Evolutionary conservation across 306 rosid genomes (phyloP), one percentile per base, ranked within the genome.

Genomic region (Vigna nakashimae): DNA sequence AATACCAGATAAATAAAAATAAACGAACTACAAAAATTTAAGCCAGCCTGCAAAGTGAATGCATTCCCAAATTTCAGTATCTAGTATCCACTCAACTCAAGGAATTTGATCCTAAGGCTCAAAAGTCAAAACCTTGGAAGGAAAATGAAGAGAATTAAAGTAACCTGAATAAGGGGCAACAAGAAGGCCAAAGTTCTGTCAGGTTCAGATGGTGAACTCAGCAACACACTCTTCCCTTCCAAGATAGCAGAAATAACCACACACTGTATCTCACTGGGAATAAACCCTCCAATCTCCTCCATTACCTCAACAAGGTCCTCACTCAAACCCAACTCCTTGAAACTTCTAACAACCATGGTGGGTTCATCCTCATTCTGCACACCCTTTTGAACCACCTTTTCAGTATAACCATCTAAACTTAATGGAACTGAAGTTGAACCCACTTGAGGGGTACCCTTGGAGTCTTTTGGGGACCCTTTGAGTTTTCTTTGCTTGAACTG

Each of bases 151-250:
- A 52, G 20, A 22, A 53, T 5, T 30, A 12, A 50, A 75, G 4
- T n/a, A 70, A 94, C 97, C 97, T 94, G 98, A 84, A 93, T 85
- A 84, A 94, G 88, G 53, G 98, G 98, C 62, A 94, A 87, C 90
- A 94, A 72, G 83, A 89, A 89, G 49, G 98, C 95, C 79, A 92
- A 80, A 36, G 93, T 83, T 74, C 90, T 90, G 11, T 93, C 93
- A 80, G 87, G 89, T 2, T 91, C 90, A 71, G 93, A 82, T 34
- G 90, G 92, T 48, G 91, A 87, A 79, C 97, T 92, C 85, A 94
- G 77, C 75, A 94, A 87, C 75, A 94, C 81, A 75, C 87, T 86
- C 74, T 85, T 89, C 57, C 91, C 95, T 71, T 84, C 95, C 88
- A 92, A 88, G 28, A 94, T 83, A 55, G 91, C 83, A 16, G 97